Evolutionary conservation across 1,284 basidiomycete genomes (phyloP), one percentile per base, ranked within the genome.

Genomic region (Entoloma clypeatum): DNA sequence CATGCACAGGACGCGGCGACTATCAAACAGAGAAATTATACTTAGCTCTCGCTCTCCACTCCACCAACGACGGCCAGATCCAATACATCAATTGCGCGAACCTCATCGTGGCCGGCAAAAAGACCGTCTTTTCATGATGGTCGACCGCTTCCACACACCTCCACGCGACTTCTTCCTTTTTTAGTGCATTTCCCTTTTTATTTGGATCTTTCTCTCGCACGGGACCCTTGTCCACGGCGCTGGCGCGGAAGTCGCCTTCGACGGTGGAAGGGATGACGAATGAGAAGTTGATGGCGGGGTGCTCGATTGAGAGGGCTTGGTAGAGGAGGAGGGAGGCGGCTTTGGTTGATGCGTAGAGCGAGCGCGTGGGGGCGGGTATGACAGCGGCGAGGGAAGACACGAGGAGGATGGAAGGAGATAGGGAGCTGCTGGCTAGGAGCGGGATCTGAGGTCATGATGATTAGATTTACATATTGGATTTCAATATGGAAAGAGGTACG

Each of bases 331-430:
- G 73, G 2, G 86, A 85, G 0, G 89, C 86, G 2, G 85, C 71
- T 61, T 97, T 97, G 3, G 87, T 89, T 0, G 91, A 81, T 0
- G 78, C 80, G 61, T 97, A 97, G 19, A 97, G 65, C 0, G 86
- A 70, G 11, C 93, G 82, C 0, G 89, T 92, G 0, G 93, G 93
- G 0, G 92, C 81, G 0, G 92, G 87, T 18, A 93, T 77, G 6
- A 86, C 70, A 1, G 89, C 81, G 2, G 85, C 92, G 3, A 88
- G 71, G 5, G 86, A 90, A 7, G 89, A 91, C 26, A 95, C 65
- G 38, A 93, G 77, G 26, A 88, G 77, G 28, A 95, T 72, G 0
- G 86, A 79, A 0, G 93, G 92, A 0, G 77, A 72, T 0, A 54
- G 45, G 0, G 91, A 94, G 0, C 81, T 79, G 13, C 70, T 64